Percentiles rank a stretch among this genome's conserved stretches.
Evolutionary conservation across 441 rosid genomes (phyloP).

Genomic region (Hura crepitans): DNA sequence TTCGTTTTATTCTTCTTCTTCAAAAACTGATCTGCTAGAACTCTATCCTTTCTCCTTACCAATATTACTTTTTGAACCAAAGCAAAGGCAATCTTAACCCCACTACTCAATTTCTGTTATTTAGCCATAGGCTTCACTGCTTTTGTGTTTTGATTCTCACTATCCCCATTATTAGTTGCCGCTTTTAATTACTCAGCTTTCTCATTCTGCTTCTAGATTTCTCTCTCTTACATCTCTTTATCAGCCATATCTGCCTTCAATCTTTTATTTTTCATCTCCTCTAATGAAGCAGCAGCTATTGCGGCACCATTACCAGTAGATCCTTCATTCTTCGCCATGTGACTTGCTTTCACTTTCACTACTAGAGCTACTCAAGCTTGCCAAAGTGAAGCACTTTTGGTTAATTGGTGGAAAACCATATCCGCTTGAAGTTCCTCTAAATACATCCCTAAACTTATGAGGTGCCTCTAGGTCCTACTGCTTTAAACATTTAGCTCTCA

Average conservation of each 20-base stretch:
- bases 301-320: slow-evolving; percentile 76
- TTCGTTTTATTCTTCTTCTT: slow-evolving; percentile 44
- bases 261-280: slow-evolving; percentile 79
- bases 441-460: slow-evolving; percentile 68
- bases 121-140: slow-evolving; percentile 14
- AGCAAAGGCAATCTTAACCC: slow-evolving; percentile 65
- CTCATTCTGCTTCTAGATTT: slow-evolving; percentile 72
- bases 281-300: too few relatives aligned
- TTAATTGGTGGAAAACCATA: slow-evolving; percentile 60
- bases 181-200: slow-evolving; percentile 47
- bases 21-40: slow-evolving; percentile 47
- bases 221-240: slow-evolving; percentile 88
- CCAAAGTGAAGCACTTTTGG: slow-evolving; percentile 51
- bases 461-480: slow-evolving; percentile 89
- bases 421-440: slow-evolving; percentile 57
- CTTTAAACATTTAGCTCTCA: slow-evolving; percentile 86
- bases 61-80: slow-evolving; percentile 29
- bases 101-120: slow-evolving; percentile 49
- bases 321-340: slow-evolving; percentile 81
- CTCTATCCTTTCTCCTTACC: slow-evolving; percentile 51
- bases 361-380: slow-evolving; percentile 70
- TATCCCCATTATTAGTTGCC: neutral
- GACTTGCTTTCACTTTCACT: slow-evolving; percentile 79
- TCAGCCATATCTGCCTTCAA: slow-evolving; percentile 65
- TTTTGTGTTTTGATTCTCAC: slow-evolving; percentile 31